Base-by-base conservation (phyloP, 192 early-diverging fungal species). In the Gaertneriomyces semiglobifer region DNA sequence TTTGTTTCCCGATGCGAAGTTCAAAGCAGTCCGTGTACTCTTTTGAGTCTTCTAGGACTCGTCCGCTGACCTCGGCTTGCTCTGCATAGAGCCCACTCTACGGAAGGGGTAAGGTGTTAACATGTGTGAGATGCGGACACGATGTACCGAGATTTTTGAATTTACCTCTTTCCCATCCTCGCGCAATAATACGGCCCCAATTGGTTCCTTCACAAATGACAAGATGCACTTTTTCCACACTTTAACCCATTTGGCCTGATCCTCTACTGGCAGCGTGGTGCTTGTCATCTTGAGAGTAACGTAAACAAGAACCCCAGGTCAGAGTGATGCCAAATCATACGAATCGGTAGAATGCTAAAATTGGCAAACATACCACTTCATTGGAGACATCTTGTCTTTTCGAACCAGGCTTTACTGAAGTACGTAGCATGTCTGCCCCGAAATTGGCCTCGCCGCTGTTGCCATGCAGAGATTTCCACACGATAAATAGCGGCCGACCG, bases 11-110 rank as follows among this genome's bases (percentile, higher is more conserved):
- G 1, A 50, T n/a, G 48, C 48, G 48, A 12, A 50, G 48, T 18
- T 50, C 48, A 50, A 50, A 50, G 18, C 48, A 50, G 18, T 50
- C 48, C 12, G 48, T 50, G 18, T 50, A 50, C 48, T 50, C 48
- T 2, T 12, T 12, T 12, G 48, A n/a, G 48, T 12, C 12, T n/a
- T 50, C 48, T n/a, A 50, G 1, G 12, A 50, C 12, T 1, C 12
- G 11, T 12, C 12, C 48, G 2, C 11, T 18, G 18, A 18, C 48
- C 48, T 50, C 12, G 3, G 48, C 18, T 18, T 18, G 48, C 11
- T 50, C 48, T 1, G 48, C 48, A 50, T n/a, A 50, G 18, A 50
- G 11, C 18, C 48, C 48, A 50, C 12, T n/a, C 25, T 33, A 2
- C 25, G 25, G 2, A 33, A 33, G 25, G 25, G 25, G 2, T 2